These are phyloP conservation scores for Rhodamnia rubescens DNA, from an alignment of 345 rosid species.

Conservation along the genomic window DNA sequence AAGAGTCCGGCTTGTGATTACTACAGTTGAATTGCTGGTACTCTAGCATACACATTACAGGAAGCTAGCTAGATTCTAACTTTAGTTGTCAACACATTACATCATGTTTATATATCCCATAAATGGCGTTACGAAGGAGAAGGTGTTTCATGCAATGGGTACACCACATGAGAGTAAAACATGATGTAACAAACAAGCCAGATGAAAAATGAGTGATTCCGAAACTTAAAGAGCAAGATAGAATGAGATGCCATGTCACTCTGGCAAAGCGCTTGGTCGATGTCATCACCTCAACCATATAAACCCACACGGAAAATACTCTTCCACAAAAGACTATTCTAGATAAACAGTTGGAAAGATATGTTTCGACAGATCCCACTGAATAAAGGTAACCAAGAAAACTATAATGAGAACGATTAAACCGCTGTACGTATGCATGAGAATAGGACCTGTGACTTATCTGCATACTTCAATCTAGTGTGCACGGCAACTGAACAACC, in stretches of 20 bases:
- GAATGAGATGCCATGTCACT: not conserved
- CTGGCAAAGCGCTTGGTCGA: not conserved
- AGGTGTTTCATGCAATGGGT: not conserved
- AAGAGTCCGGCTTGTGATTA: not conserved
- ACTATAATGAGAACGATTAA: not conserved
- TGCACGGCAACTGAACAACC: not conserved
- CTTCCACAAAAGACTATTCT: not conserved
- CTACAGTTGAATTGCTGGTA: not conserved
- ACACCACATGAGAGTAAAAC: not conserved
- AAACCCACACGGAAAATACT: not conserved
- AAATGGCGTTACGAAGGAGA: not conserved
- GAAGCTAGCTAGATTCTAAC: not conserved
- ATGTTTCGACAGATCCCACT: not conserved
- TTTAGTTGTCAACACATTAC: not conserved
- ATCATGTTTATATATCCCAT: too few relatives aligned
- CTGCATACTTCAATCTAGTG: not conserved
- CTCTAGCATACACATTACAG: not conserved
- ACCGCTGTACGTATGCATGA: not conserved
- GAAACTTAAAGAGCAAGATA: not conserved
- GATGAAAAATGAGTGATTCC: not conserved
- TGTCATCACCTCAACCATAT: not conserved
- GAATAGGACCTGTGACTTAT: not conserved
- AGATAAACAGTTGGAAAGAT: not conserved
- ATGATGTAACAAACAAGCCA: not conserved
- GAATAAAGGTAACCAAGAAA: not conserved